Evolutionary conservation across 2,329 filamentous ascomycete species (phyloP), one percentile per base, ranked within the genome.

Genomic region (Penicillium oxalicum): DNA sequence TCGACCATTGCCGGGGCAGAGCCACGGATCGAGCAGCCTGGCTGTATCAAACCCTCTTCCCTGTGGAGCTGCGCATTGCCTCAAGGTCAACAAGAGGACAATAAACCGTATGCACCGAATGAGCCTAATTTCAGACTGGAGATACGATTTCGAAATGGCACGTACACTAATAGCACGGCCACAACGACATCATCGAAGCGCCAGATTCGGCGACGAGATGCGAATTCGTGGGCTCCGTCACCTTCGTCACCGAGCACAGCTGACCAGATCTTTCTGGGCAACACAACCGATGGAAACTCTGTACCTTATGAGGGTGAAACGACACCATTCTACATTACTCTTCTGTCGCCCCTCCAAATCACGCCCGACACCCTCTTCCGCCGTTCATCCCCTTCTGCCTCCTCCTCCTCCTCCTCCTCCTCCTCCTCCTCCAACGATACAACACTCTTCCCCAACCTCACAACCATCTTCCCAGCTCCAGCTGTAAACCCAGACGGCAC

Each of bases 61-160:
- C 68, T 93, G 47, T 97, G 91, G 91, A 94, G 86, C 63, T 97
- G 91, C 66, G 79, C 84, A 9, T 69, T 95, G 12, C 89, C 91
- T 2, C 89, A 89, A 63, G 88, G 90, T 57, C 71, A 88, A 51
- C 87, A 91, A 38, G 70, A 77, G 3, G 76, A 77, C 1, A 80
- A 84, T 38, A 71, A 75, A 1, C 83, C 83, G 0, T 87, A 83
- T 61, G 73, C 77, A 33, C 73, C 83, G 0, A 78, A 85, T 53
- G 81, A 88, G 61, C 90, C 91, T 0, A 87, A 85, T 44, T 88
- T 96, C 61, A 78, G 87, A 42, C 75, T 96, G 54, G 80, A 93
- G 57, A 91, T 96, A 50, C 69, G 65, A 0, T 83, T 80, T 53
- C 70, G 73, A 36, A 82, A 83, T 52, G 77, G 74, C 4, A 79